Conservation (phyloP, 164 flowering plant genomes). For the Macadamia integrifolia region DNA sequence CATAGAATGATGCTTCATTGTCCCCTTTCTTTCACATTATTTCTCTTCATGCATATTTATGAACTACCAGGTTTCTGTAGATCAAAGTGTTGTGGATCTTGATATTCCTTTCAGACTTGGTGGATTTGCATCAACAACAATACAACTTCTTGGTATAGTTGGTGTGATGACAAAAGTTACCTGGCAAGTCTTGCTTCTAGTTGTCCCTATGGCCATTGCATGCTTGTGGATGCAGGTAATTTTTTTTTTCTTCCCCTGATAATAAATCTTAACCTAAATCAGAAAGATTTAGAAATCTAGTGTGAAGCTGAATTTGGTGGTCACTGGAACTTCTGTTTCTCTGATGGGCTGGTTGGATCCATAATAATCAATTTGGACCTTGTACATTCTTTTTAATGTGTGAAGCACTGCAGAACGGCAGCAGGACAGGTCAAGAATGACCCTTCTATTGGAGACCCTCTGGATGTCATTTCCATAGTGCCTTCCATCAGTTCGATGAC, state of each 20-base stretch:
- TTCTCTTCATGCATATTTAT: constrained; percentile 10
- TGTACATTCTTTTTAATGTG: no score
- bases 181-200: constrained; percentile 95
- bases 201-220: constrained; percentile 91
- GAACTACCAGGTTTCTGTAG: constrained; percentile 77
- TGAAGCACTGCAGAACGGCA: no score
- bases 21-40: constrained; percentile 3
- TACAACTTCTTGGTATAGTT: constrained; percentile 92
- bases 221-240: constrained; percentile 99
- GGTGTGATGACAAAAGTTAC: constrained; percentile 95
- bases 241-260: neutral
- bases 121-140: constrained; percentile 96
- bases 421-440: no score
- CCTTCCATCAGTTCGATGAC: no score
- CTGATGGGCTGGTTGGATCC: neutral
- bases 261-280: neutral
- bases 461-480: no score
- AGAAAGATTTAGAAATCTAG: neutral
- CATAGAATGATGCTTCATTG: neutral
- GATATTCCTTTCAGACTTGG: constrained; percentile 99
- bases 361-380: neutral
- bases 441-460: no score
- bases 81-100: constrained; percentile 99
- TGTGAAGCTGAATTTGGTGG: no score
- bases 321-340: neutral